Evolutionary conservation across 768 basidiomycete genomes (phyloP).

Genomic region (Kwoniella dejecticola): DNA sequence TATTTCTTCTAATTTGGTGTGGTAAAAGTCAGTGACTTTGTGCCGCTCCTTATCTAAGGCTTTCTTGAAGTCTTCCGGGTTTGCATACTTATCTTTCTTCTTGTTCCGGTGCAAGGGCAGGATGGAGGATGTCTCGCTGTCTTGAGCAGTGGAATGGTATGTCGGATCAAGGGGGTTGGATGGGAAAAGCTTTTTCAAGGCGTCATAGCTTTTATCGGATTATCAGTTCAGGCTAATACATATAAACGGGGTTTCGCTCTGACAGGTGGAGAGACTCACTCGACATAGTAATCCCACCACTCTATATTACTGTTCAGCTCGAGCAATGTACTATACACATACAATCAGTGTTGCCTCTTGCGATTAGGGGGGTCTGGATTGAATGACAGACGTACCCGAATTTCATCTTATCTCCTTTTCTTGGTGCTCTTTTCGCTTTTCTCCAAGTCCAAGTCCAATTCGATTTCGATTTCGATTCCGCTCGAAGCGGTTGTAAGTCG

Average conservation of each 20-base stretch:
- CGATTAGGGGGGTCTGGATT: neutral
- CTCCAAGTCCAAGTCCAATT: constrained; percentile 34
- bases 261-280: too few relatives aligned
- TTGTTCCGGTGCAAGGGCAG: constrained; percentile 34
- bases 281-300: constrained; percentile 56
- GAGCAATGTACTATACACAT: constrained; percentile 45
- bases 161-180: constrained; percentile 52
- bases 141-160: constrained; percentile 44
- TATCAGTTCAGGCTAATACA: neutral
- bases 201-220: constrained; percentile 48
- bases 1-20: constrained; percentile 72
- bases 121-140: constrained; percentile 50
- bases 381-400: constrained; percentile 45
- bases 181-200: constrained; percentile 57
- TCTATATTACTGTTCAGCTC: constrained; percentile 57
- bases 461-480: neutral
- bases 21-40: constrained; percentile 81
- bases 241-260: too few relatives aligned
- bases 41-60: constrained; percentile 78
- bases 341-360: neutral
- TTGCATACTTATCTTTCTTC: constrained; percentile 33
- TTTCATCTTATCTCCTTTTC: constrained; percentile 52
- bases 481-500: constrained; percentile 16
- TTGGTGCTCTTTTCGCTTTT: constrained; percentile 24
- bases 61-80: constrained; percentile 64